Evolutionary conservation across 2,329 filamentous ascomycete species (phyloP).

Genomic region (Tolypocladium guangdongense): DNA sequence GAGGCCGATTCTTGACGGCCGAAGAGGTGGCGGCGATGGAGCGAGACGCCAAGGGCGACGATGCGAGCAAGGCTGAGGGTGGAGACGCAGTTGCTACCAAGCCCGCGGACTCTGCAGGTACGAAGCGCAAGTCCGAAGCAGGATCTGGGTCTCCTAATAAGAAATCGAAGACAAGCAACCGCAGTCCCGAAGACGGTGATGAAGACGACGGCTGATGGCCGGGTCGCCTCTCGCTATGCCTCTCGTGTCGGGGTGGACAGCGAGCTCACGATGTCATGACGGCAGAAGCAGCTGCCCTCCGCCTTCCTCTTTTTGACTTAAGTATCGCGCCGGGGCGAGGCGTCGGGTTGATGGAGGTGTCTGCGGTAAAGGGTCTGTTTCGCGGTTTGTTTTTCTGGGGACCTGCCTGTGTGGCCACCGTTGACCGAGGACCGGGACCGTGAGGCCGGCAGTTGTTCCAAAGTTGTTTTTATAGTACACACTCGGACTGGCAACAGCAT

Average conservation of each 20-base stretch:
- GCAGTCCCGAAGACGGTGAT: constrained; percentile 28
- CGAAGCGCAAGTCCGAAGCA: constrained; percentile 51
- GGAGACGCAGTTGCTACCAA: constrained; percentile 13
- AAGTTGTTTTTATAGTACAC: constrained; percentile 21
- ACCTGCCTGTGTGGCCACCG: background rate
- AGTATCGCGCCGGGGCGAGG: background rate
- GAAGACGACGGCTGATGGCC: constrained; percentile 16
- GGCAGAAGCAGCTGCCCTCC: constrained; percentile 7
- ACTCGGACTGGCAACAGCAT: constrained; percentile 29
- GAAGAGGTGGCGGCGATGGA: constrained; percentile 92
- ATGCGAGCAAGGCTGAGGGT: constrained; percentile 19
- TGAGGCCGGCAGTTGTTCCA: background rate
- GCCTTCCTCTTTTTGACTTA: constrained; percentile 6
- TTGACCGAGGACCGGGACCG: background rate
- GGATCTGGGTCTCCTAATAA: constrained; percentile 39
- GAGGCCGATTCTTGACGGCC: constrained; percentile 89
- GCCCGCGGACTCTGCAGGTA: constrained; percentile 25
- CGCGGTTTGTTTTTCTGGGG: background rate
- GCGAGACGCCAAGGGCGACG: constrained; percentile 38
- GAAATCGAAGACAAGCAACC: constrained; percentile 42
- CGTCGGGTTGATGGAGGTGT: constrained; percentile 8
- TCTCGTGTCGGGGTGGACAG: background rate
- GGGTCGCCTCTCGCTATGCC: background rate
- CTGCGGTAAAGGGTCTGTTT: constrained; percentile 1
- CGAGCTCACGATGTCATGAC: constrained; percentile 27